phyloP scores from a whole-genome alignment of 2,329 filamentous ascomycete species.

The Gnomoniopsis sp. region DNA sequence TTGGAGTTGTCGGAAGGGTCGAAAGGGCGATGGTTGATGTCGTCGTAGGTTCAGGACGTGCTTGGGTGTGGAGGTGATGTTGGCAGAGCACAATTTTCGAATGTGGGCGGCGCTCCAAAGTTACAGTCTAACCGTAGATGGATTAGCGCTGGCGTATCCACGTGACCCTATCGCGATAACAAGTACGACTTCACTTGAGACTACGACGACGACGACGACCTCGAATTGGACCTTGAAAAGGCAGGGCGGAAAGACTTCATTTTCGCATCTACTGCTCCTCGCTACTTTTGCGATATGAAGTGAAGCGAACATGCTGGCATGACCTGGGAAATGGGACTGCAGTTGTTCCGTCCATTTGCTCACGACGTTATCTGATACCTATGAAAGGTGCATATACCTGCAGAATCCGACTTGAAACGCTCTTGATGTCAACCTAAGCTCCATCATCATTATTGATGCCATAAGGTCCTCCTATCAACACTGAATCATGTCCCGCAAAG shows the following conservation, averaged over 20 bases:
- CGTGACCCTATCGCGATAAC: slow-evolving; percentile 17
- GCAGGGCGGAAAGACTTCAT: not conserved
- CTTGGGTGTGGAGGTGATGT: not conserved
- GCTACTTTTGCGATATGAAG: too few relatives aligned
- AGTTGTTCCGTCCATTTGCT: too few relatives aligned
- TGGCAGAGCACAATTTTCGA: slow-evolving; percentile 18
- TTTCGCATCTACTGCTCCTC: not conserved
- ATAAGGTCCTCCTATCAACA: too few relatives aligned
- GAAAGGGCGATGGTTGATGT: slow-evolving; percentile 7
- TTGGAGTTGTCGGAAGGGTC: slow-evolving; percentile 8
- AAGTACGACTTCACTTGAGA: not conserved
- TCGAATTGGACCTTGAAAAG: not conserved
- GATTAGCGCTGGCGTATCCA: not conserved
- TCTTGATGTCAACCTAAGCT: too few relatives aligned
- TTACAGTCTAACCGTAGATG: not conserved
- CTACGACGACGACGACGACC: not conserved
- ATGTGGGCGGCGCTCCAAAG: slow-evolving; percentile 10
- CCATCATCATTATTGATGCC: too few relatives aligned
- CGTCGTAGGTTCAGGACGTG: slow-evolving; percentile 2
- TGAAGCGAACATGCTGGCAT: too few relatives aligned
- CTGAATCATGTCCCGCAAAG: slow-evolving; percentile 66
- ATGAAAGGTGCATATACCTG: too few relatives aligned
- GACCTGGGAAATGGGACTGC: too few relatives aligned
- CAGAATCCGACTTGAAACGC: too few relatives aligned
- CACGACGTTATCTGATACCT: too few relatives aligned